Conservation (phyloP, 495 filamentous ascomycete species). For the Aspergillus indologenus region DNA sequence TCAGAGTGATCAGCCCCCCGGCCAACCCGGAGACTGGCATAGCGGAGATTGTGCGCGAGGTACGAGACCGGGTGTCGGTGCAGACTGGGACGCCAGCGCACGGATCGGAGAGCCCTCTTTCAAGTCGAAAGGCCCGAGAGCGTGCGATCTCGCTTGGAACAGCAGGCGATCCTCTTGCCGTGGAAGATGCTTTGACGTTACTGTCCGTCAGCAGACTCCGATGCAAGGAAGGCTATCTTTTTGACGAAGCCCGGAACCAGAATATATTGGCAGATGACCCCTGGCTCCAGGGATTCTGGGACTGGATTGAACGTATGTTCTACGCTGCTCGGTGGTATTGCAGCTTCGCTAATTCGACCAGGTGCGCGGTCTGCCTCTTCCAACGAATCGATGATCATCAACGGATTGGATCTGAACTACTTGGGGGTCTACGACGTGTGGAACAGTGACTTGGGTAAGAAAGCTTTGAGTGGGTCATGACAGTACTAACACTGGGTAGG, state of each 20-base stretch:
- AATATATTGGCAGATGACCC: constrained; percentile 66
- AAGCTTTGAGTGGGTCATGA: not conserved
- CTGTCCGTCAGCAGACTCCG: constrained; percentile 47
- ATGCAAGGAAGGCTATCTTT: constrained; percentile 73
- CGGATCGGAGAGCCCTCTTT: constrained; percentile 26
- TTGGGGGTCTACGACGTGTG: constrained; percentile 79
- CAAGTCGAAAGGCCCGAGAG: constrained; percentile 47
- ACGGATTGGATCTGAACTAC: constrained; percentile 76
- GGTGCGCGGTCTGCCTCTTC: constrained; percentile 63
- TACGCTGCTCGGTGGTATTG: not conserved
- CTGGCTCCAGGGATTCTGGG: constrained; percentile 76
- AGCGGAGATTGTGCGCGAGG: constrained; percentile 28
- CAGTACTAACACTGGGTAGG: constrained; percentile 29
- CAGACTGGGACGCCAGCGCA: constrained; percentile 4
- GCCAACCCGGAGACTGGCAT: constrained; percentile 30
- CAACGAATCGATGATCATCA: constrained; percentile 69
- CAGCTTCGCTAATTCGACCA: constrained; percentile 21
- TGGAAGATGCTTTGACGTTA: constrained; percentile 42
- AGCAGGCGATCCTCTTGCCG: constrained; percentile 25
- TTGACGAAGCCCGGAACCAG: constrained; percentile 67
- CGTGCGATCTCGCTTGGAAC: constrained; percentile 31
- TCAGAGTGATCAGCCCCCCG: constrained; percentile 33
- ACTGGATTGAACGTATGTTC: constrained; percentile 65
- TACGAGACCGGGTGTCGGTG: constrained; percentile 27
- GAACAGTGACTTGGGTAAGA: constrained; percentile 67